Conservation (phyloP, 2,329 filamentous ascomycete genomes). For the Westerdykella aurantiaca region DNA sequence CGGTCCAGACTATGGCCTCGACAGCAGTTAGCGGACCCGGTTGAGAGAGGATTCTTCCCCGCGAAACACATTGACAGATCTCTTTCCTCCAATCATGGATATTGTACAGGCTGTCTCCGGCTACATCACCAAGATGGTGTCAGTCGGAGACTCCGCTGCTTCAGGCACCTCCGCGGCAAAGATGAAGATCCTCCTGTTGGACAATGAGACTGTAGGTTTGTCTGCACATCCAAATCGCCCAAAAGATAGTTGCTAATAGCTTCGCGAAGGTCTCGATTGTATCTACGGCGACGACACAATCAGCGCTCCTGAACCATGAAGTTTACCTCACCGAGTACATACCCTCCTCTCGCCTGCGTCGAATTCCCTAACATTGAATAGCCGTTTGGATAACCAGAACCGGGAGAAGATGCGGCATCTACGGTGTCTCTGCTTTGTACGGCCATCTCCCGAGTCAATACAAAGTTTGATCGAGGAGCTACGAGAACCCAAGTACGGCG, state of each 20-base stretch:
- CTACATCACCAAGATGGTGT: constrained; percentile 96
- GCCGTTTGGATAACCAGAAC: constrained; percentile 77
- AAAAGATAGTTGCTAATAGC: constrained; percentile 11
- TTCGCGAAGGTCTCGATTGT: constrained; percentile 67
- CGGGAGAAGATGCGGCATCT: constrained; percentile 98
- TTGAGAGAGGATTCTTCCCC: not conserved
- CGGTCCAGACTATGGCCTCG: constrained; percentile 5
- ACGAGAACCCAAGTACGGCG: constrained; percentile 91
- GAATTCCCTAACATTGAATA: constrained; percentile 23
- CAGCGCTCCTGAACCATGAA: constrained; percentile 88
- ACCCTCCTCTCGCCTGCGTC: constrained; percentile 5
- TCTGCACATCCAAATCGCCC: constrained; percentile 29
- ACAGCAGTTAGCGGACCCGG: constrained; percentile 1
- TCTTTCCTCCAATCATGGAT: constrained; percentile 59
- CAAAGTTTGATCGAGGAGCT: constrained; percentile 93
- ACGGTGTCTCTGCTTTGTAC: constrained; percentile 85
- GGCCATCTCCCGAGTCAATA: constrained; percentile 87
- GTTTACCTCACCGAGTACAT: constrained; percentile 85
- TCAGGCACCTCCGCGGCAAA: constrained; percentile 68
- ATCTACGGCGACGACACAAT: constrained; percentile 93
- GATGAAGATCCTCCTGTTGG: constrained; percentile 96
- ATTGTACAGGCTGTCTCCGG: constrained; percentile 86
- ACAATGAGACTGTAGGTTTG: constrained; percentile 75
- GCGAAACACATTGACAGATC: not conserved
- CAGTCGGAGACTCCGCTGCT: constrained; percentile 66